phyloP scores from a whole-genome alignment of 1,284 basidiomycete genomes.

The Pseudozyma sp. region DNA sequence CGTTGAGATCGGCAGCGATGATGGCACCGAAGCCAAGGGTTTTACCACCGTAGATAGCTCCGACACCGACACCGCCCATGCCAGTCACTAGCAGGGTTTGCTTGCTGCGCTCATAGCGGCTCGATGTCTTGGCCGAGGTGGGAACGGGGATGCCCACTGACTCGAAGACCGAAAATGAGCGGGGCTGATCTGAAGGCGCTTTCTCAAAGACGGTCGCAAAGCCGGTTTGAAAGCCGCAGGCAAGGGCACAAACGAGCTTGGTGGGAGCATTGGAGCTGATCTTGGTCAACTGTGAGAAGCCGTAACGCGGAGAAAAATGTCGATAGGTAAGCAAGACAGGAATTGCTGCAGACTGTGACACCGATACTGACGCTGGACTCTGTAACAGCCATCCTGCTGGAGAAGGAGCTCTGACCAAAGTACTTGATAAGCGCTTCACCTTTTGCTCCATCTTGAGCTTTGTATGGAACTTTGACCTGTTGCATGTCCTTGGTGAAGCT shows the following conservation, averaged over 20 bases:
- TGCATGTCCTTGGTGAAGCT: constrained; percentile 23
- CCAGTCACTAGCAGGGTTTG: constrained; percentile 32
- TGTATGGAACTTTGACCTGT: constrained; percentile 23
- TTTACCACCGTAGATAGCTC: constrained; percentile 29
- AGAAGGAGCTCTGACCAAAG: constrained; percentile 42
- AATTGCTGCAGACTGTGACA: neutral
- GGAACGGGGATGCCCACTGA: constrained; percentile 14
- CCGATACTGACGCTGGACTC: constrained; percentile 21
- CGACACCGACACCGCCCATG: constrained; percentile 26
- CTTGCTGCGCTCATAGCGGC: constrained; percentile 16
- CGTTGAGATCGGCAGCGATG: constrained; percentile 29
- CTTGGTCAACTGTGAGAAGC: constrained; percentile 26
- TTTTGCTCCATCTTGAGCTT: constrained; percentile 4
- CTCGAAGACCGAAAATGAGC: constrained; percentile 24
- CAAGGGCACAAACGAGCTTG: constrained; percentile 26
- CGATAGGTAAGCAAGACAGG: too few species aligned
- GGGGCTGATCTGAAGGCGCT: constrained; percentile 19
- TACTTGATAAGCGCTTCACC: constrained; percentile 27
- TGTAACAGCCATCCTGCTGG: constrained; percentile 27
- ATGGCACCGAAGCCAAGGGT: constrained; percentile 21
- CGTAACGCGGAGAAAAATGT: too few species aligned
- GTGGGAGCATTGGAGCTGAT: constrained; percentile 23
- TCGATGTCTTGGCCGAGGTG: constrained; percentile 6
- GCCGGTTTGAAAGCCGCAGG: constrained; percentile 36
- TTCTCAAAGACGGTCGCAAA: constrained; percentile 36